Evolutionary conservation across 23 red algal genomes (phyloP).

Genomic region (Agarophyton chilense): DNA sequence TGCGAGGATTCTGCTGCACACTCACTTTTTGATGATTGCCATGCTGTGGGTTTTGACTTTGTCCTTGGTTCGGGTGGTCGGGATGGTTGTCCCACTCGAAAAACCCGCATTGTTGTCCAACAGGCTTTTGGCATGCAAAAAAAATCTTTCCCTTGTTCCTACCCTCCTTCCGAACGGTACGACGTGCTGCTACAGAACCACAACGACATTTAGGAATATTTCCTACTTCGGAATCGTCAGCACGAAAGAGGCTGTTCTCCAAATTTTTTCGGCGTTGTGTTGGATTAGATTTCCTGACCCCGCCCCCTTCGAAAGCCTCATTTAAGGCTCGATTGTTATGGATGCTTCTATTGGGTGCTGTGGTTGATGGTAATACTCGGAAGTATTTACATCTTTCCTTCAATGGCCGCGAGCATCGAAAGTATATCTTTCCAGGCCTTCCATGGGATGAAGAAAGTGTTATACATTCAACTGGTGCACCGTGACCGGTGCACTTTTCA

Average conservation of each 20-base stretch:
- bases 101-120: constrained; percentile 46
- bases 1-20: neutral
- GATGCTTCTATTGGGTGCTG: neutral
- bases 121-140: constrained; percentile 29
- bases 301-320: neutral
- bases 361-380: neutral
- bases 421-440: neutral
- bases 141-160: constrained; percentile 49
- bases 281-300: neutral
- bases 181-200: constrained; percentile 19
- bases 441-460: neutral
- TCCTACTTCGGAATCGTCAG: neutral
- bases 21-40: neutral
- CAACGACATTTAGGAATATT: constrained; percentile 49
- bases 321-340: neutral
- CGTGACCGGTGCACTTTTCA: constrained; percentile 15
- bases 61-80: neutral
- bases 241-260: neutral
- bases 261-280: neutral
- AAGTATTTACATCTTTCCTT: constrained; percentile 19
- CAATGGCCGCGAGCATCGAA: constrained; percentile 16
- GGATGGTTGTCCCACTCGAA: constrained; percentile 55
- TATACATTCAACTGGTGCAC: constrained; percentile 2
- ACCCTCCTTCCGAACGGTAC: constrained; percentile 39
- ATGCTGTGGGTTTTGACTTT: neutral